Percentiles rank a stretch among this genome's conserved stretches.
Conservation (phyloP, 2,329 filamentous ascomycete genomes). For the Karstenula rhodostoma region DNA sequence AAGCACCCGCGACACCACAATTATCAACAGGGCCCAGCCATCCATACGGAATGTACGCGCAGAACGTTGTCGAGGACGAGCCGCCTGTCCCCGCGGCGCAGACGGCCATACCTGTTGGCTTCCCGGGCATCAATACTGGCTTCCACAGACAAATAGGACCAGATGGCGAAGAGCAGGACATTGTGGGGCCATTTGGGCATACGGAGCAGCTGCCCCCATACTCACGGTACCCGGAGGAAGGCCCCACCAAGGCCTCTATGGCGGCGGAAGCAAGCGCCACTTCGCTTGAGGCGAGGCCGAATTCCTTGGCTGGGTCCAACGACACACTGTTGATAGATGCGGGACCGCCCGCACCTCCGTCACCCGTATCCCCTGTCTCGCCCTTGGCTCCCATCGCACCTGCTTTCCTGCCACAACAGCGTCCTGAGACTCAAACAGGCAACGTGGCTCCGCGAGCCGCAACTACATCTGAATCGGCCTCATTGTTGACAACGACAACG, state of each 20-base stretch:
- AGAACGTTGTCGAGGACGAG: slow-evolving; percentile 70
- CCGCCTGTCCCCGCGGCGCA: slow-evolving; percentile 51
- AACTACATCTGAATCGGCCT: slow-evolving; percentile 39
- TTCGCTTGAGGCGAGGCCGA: slow-evolving; percentile 33
- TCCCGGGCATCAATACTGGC: slow-evolving; percentile 70
- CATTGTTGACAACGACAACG: slow-evolving; percentile 30
- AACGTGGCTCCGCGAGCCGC: slow-evolving; percentile 33
- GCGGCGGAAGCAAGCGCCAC: slow-evolving; percentile 46
- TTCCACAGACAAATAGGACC: slow-evolving; percentile 79
- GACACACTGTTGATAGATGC: slow-evolving; percentile 28
- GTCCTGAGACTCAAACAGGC: slow-evolving; percentile 44
- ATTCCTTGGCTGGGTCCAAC: slow-evolving; percentile 29
- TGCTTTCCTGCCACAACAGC: slow-evolving; percentile 39
- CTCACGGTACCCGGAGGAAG: slow-evolving; percentile 83
- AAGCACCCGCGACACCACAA: slow-evolving; percentile 63
- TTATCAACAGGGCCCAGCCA: slow-evolving; percentile 70
- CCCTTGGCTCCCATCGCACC: slow-evolving; percentile 33
- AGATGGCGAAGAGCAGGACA: slow-evolving; percentile 85
- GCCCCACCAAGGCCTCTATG: slow-evolving; percentile 64
- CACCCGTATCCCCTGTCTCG: slow-evolving; percentile 36
- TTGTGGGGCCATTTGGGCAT: slow-evolving; percentile 88
- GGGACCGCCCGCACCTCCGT: slow-evolving; percentile 21
- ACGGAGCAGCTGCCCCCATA: slow-evolving; percentile 93
- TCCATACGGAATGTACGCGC: slow-evolving; percentile 86
- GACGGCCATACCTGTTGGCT: slow-evolving; percentile 72